Conservation (phyloP, 805 yeast species). For the Candida andamanensis region DNA sequence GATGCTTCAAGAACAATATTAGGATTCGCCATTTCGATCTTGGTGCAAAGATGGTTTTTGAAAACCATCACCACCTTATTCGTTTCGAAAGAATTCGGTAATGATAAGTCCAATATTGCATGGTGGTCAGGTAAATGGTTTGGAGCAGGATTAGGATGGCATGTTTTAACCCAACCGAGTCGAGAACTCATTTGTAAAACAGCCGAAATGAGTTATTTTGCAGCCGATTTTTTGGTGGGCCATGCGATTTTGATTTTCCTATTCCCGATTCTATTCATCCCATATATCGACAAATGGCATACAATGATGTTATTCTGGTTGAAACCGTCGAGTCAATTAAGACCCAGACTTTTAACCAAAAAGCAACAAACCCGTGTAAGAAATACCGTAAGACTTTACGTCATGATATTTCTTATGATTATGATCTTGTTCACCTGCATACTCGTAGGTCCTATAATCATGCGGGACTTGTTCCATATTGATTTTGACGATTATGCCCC, state of each 20-base stretch:
- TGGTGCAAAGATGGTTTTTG: conserved; percentile 55
- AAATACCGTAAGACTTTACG: conserved; percentile 24
- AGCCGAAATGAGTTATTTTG: conserved; percentile 63
- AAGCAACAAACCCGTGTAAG: conserved; percentile 39
- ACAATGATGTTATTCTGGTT: conserved; percentile 66
- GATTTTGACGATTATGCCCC: conserved; percentile 42
- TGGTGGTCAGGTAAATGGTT: conserved; percentile 69
- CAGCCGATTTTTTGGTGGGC: conserved; percentile 56
- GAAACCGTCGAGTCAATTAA: conserved; percentile 48
- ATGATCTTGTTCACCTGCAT: conserved; percentile 23
- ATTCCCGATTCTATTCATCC: conserved; percentile 56
- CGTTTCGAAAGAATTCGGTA: conserved; percentile 58
- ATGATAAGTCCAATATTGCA: conserved; percentile 56
- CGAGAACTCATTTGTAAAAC: conserved; percentile 61
- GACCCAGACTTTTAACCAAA: conserved; percentile 42
- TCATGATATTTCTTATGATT: conserved; percentile 29
- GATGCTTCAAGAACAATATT: conserved; percentile 53
- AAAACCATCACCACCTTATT: conserved; percentile 45
- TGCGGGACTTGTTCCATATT: conserved; percentile 26
- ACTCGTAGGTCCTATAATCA: conserved; percentile 37
- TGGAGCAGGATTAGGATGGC: conserved; percentile 57
- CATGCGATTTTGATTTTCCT: conserved; percentile 56
- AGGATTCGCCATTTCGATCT: conserved; percentile 53
- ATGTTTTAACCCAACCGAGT: conserved; percentile 54
- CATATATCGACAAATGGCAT: conserved; percentile 63